A percentile compares a stretch with the other conserved stretches of the same genome.
These are phyloP conservation scores for Thielaviopsis euricoi DNA, from an alignment of 2,329 filamentous ascomycete species.

Conservation along the genomic window DNA sequence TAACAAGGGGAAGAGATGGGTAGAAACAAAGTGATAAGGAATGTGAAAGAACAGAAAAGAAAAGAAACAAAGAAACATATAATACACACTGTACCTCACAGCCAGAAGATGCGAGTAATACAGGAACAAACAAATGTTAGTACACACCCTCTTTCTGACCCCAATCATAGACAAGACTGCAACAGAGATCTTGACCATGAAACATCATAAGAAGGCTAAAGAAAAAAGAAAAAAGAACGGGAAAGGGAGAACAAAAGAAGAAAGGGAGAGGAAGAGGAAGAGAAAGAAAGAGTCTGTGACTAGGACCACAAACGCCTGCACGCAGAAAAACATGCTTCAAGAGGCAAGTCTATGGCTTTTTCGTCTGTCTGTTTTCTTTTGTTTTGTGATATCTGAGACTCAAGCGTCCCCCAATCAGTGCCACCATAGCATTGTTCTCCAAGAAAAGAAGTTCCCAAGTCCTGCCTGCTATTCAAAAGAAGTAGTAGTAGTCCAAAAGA, in stretches of 20 bases:
- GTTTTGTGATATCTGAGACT: neutral
- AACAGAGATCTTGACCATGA: too few species aligned
- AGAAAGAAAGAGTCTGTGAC: neutral
- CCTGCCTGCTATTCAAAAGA: too few species aligned
- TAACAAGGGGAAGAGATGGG: neutral
- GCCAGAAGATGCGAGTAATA: neutral
- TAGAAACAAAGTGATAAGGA: too few species aligned
- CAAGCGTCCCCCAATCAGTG: neutral
- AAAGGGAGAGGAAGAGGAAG: neutral
- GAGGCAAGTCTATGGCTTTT: neutral
- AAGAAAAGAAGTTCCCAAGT: neutral
- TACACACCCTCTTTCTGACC: neutral
- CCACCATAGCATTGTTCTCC: neutral
- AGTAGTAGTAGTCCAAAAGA: neutral
- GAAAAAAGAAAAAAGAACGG: neutral
- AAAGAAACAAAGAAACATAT: neutral
- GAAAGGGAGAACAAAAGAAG: neutral
- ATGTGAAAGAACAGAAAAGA: neutral
- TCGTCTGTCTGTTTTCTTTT: neutral
- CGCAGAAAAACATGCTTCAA: neutral
- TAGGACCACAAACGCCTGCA: neutral
- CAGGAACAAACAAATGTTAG: neutral
- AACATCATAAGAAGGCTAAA: neutral
- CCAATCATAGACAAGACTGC: neutral
- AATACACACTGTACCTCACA: neutral